Conservation (phyloP, 345 rosid species). For the Cochlearia excelsa region DNA sequence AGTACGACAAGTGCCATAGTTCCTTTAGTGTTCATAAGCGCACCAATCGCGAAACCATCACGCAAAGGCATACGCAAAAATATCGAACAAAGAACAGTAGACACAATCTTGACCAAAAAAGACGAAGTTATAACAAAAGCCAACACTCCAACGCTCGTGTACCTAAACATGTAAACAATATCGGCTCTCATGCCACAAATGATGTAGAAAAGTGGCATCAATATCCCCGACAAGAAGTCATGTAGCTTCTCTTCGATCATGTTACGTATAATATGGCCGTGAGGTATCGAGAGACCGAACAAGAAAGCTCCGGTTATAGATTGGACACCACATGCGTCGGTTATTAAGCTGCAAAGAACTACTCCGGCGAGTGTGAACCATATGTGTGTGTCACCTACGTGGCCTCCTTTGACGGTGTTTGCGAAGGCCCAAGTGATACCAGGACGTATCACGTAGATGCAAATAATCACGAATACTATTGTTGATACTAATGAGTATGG, state of each 20-base stretch:
- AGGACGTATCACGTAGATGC: conserved; percentile 48
- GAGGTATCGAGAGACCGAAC: conserved; percentile 61
- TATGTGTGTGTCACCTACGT: conserved; percentile 43
- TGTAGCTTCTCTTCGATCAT: conserved; percentile 47
- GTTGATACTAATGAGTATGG: conserved; percentile 8
- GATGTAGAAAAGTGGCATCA: conserved; percentile 54
- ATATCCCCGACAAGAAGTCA: conserved; percentile 43
- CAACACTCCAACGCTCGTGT: conserved; percentile 26
- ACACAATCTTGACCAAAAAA: conserved; percentile 44
- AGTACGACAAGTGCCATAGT: conserved; percentile 50
- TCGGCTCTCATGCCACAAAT: conserved; percentile 44
- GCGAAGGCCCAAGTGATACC: conserved; percentile 42
- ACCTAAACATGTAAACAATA: conserved; percentile 23
- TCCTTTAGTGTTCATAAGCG: conserved; percentile 76
- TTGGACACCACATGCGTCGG: conserved; percentile 56
- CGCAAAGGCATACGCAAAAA: conserved; percentile 31
- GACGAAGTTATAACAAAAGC: conserved; percentile 22
- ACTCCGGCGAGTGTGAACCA: conserved; percentile 51
- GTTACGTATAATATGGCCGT: conserved; percentile 37
- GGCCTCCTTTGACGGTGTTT: conserved; percentile 31
- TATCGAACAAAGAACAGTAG: conserved; percentile 39
- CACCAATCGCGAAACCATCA: conserved; percentile 49
- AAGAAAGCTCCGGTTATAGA: conserved; percentile 65
- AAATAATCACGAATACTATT: conserved; percentile 35
- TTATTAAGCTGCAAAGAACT: conserved; percentile 47